Evolutionary conservation across 2,329 filamentous ascomycete genomes (phyloP), one percentile per base, ranked within the genome.

Genomic region (Akanthomyces dipterigenus): DNA sequence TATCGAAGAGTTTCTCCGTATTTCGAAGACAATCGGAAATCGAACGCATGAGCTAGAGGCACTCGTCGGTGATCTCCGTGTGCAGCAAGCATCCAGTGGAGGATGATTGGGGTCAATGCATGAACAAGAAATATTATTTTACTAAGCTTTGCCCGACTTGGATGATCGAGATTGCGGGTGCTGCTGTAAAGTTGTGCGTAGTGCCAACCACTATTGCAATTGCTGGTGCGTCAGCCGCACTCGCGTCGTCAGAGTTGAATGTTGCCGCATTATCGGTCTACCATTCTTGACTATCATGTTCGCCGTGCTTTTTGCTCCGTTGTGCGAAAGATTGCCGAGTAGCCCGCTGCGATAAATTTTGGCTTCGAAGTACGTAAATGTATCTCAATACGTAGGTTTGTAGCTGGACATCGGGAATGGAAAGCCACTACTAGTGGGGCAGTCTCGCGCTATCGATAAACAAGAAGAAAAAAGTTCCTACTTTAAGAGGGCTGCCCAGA

Each of bases 1-100:
- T 8, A 80, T 86, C 59, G 76, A 78, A 38, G 81, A 84, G 62
- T 85, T 85, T 63, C 79, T 82, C 63, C 71, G 72, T 16, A 75
- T 84, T 67, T 78, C 83, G 62, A 76, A 78, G 65, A 77, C 74
- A 60, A 77, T 82, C 60, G 79, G 82, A 60, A 77, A 75, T 56
- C 76, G 75, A 64, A 73, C 70, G 50, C 68, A 65, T 66, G 78
- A 69, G 70, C 73, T 71, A 63, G 75, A 77, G 63, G 65, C 68
- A 38, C 68, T 78, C 11, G 71, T 77, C 40, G 70, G 70, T 43
- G 73, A 77, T 53, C 70, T 78, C 42, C 69, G 49, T 7, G 20
- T 48, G 34, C 55, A 54, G 43, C 56, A 57, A n/a, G 45, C 55
- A 40, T 57, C 55, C n/a, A n/a, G n/a, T 38, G 55, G 11, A 26